Evolutionary conservation across 1,139 yeast species (phyloP).

Genomic region (Kodamaea derodonti): DNA sequence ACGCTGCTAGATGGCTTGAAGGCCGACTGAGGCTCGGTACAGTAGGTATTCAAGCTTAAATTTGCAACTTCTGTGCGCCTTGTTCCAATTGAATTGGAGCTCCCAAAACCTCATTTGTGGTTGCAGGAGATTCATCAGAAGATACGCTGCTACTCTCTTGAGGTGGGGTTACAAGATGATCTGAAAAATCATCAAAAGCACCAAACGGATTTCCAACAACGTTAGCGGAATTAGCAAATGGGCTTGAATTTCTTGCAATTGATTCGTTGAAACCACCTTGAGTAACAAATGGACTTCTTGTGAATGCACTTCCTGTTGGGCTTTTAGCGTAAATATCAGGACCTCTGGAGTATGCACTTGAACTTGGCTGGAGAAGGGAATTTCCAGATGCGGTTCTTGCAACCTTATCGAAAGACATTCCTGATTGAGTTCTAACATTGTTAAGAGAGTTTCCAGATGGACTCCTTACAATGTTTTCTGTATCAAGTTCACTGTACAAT

Average conservation of each 20-base stretch:
- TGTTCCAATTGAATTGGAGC: too few species aligned
- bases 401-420: background rate
- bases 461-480: constrained; percentile 11
- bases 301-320: background rate
- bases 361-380: background rate
- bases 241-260: background rate
- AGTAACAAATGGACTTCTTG: background rate
- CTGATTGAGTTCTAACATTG: background rate
- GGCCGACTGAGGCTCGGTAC: too few species aligned
- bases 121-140: background rate
- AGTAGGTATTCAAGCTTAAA: too few species aligned
- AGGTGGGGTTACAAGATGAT: constrained; percentile 10
- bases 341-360: background rate
- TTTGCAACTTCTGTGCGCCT: too few species aligned
- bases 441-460: background rate
- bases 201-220: constrained; percentile 4
- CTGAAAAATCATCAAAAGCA: constrained; percentile 14
- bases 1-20: too few species aligned
- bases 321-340: background rate
- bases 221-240: constrained; percentile 4
- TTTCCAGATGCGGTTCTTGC: background rate
- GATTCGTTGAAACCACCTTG: background rate
- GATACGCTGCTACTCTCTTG: background rate
- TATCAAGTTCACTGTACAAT: constrained; percentile 28
- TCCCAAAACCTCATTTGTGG: too few species aligned